Percentiles rank a stretch among this genome's conserved stretches.
These are phyloP conservation scores for Musa troglodytarum DNA, from an alignment of 176 grass and related monocot genomes.

Conservation along the genomic window DNA sequence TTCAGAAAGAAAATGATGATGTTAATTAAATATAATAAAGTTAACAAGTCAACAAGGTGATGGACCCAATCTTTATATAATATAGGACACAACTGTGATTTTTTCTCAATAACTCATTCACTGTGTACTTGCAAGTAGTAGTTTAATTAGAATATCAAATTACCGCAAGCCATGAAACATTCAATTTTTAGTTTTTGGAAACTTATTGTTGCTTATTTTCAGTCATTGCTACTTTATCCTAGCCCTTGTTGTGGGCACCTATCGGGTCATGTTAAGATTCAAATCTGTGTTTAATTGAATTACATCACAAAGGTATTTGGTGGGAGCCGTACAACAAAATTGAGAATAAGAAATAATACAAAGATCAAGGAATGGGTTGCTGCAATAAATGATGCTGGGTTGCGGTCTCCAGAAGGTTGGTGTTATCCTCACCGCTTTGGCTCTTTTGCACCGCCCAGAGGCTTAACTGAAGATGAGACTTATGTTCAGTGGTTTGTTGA, in stretches of 20 bases:
- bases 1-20: too few species aligned
- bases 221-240: not conserved
- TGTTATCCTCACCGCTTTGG: slow-evolving; percentile 63
- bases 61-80: too few species aligned
- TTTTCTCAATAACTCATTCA: not conserved
- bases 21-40: too few species aligned
- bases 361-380: slow-evolving; percentile 72
- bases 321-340: slow-evolving; percentile 43
- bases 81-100: too few species aligned
- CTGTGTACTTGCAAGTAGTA: not conserved
- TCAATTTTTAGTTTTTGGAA: too few species aligned
- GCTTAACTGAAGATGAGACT: slow-evolving; percentile 62
- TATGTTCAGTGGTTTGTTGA: slow-evolving; percentile 78
- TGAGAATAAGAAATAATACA: slow-evolving; percentile 47
- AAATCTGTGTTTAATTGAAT: slow-evolving; percentile 4
- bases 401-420: slow-evolving; percentile 55
- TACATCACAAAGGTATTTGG: slow-evolving; percentile 51
- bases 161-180: not conserved
- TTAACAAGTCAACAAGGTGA: too few species aligned
- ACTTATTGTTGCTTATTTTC: not conserved
- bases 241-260: too few species aligned
- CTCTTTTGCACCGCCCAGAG: slow-evolving; percentile 76
- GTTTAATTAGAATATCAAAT: not conserved
- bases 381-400: slow-evolving; percentile 61
- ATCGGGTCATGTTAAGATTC: not conserved